phyloP scores from a whole-genome alignment of 345 rosid genomes.

The Eucalyptus marginata region DNA sequence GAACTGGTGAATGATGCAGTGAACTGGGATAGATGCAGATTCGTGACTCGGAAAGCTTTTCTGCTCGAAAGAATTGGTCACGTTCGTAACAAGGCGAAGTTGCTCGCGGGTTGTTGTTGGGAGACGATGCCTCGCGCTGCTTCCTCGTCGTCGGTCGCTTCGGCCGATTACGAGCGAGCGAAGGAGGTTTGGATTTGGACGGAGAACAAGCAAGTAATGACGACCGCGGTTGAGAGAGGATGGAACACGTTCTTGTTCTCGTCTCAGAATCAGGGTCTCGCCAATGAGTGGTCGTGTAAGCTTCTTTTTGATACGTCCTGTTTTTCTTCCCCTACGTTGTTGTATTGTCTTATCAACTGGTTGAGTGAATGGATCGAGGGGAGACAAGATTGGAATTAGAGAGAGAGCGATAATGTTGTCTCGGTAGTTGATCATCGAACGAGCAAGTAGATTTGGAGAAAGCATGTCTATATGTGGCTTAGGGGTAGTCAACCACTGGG shows the following conservation, averaged over 20 bases:
- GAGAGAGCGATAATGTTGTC: background rate
- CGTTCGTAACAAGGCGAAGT: background rate
- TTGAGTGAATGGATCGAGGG: background rate
- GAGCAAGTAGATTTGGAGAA: background rate
- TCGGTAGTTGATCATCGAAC: background rate
- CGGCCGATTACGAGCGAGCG: constrained; percentile 9
- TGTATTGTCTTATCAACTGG: background rate
- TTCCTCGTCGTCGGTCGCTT: constrained; percentile 1
- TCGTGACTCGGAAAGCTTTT: background rate
- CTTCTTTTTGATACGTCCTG: background rate
- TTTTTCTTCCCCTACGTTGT: background rate
- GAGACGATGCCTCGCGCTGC: background rate
- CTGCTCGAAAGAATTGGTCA: background rate
- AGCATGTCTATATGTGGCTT: background rate
- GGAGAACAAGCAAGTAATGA: constrained; percentile 61
- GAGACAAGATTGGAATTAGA: background rate
- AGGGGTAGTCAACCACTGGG: background rate
- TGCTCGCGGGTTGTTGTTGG: background rate
- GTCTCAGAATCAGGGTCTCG: constrained; percentile 29
- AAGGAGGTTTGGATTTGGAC: constrained; percentile 88
- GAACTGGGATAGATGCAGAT: constrained; percentile 7
- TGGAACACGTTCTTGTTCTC: constrained; percentile 80
- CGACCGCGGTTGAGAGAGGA: constrained; percentile 79
- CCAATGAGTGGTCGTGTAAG: constrained; percentile 71
- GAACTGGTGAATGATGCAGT: background rate